A percentile compares a stretch with the other conserved stretches of the same genome.
These are phyloP conservation scores for Raffaelea deltoideospora DNA, from an alignment of 2,329 filamentous ascomycete genomes.

Conservation along the genomic window DNA sequence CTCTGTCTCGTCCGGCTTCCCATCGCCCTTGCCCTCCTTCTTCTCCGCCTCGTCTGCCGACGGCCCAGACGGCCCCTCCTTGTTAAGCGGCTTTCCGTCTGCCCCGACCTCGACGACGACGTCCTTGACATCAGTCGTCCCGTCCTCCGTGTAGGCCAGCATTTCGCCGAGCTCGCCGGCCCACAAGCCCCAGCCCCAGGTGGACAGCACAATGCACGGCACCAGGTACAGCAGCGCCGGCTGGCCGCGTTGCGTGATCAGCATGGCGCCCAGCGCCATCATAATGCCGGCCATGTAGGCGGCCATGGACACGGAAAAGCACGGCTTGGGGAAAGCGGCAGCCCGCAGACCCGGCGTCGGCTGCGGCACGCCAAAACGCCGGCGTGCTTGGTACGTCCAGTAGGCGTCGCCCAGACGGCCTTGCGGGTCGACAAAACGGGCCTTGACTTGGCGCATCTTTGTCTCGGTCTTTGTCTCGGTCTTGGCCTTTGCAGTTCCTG, in stretches of 20 bases:
- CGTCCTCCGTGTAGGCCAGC: conserved; percentile 71
- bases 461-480: conserved; percentile 13
- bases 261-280: conserved; percentile 59
- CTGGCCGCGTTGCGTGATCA: conserved; percentile 67
- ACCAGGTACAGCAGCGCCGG: conserved; percentile 88
- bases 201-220: conserved; percentile 59
- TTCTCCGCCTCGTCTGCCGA: conserved; percentile 14
- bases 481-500: conserved; percentile 17
- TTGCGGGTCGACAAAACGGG: conserved; percentile 41
- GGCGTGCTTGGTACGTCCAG: conserved; percentile 41
- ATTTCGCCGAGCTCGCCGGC: conserved; percentile 58
- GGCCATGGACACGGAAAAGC: conserved; percentile 62
- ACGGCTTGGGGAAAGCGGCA: conserved; percentile 59
- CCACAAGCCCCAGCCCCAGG: conserved; percentile 58
- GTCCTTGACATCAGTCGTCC: conserved; percentile 37
- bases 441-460: conserved; percentile 33
- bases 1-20: conserved; percentile 5
- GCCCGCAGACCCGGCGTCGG: conserved; percentile 22
- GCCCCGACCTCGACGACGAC: conserved; percentile 39
- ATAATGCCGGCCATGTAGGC: conserved; percentile 73
- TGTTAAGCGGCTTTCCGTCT: conserved; percentile 28
- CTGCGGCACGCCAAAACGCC: conserved; percentile 4
- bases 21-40: conserved; percentile 10
- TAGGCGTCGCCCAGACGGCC: conserved; percentile 72
- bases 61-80: no score